Evolutionary conservation across 208 protist species (phyloP).

Genomic region (Leishmania tropica): DNA sequence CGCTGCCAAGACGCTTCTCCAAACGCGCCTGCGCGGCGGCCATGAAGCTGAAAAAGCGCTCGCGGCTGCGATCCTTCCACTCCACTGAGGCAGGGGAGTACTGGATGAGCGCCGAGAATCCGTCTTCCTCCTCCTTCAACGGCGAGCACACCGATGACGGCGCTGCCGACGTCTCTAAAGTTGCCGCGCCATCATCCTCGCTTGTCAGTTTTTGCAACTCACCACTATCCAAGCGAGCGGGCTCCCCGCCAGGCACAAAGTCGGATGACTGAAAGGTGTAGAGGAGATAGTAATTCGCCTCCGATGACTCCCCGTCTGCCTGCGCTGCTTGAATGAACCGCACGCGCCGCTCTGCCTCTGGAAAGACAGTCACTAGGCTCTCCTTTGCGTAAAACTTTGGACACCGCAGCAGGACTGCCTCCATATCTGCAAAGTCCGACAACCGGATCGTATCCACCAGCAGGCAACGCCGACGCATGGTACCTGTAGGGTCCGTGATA

Average conservation of each 20-base stretch:
- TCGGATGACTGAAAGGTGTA: constrained; percentile 50
- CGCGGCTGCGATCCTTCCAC: constrained; percentile 56
- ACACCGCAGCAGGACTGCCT: constrained; percentile 38
- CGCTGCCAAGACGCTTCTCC: neutral
- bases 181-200: constrained; percentile 20
- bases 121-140: constrained; percentile 7
- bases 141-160: neutral
- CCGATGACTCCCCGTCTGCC: neutral
- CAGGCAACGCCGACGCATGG: constrained; percentile 20
- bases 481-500: neutral
- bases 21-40: constrained; percentile 12
- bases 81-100: constrained; percentile 30
- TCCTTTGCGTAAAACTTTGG: constrained; percentile 43
- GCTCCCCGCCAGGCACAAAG: constrained; percentile 8
- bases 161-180: neutral
- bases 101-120: constrained; percentile 38
- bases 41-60: constrained; percentile 53
- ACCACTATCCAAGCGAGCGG: neutral
- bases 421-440: constrained; percentile 20
- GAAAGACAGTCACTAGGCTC: constrained; percentile 51
- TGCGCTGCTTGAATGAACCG: neutral
- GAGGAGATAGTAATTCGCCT: constrained; percentile 31
- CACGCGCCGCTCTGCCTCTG: constrained; percentile 11
- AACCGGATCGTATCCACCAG: constrained; percentile 14
- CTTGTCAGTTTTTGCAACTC: constrained; percentile 25